Conservation (phyloP, 108 stramenopile species). For the Chaetoceros tenuissimus region DNA sequence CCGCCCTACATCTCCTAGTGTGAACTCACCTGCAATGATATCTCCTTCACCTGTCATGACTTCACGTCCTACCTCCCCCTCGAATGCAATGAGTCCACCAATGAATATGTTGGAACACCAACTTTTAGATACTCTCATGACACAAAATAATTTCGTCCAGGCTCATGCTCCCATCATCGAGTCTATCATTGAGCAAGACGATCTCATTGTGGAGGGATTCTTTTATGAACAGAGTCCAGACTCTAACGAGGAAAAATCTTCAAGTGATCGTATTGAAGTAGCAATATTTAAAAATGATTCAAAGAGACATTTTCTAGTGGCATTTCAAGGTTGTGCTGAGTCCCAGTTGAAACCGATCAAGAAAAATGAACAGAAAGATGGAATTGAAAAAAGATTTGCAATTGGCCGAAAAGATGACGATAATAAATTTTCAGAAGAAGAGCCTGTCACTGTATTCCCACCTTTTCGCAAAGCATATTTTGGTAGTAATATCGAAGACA, state of each 20-base stretch:
- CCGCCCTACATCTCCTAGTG: slow-evolving; percentile 2
- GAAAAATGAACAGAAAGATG: neutral
- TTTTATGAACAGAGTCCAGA: slow-evolving; percentile 11
- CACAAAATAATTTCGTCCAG: no score
- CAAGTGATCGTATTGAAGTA: slow-evolving; percentile 41
- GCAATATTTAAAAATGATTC: slow-evolving; percentile 54
- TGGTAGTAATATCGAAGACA: slow-evolving; percentile 31
- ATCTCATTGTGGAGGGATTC: slow-evolving; percentile 40
- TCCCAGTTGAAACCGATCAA: slow-evolving; percentile 42
- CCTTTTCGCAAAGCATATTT: slow-evolving; percentile 30
- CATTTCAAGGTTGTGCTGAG: slow-evolving; percentile 55
- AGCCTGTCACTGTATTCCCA: slow-evolving; percentile 19
- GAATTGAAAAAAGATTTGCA: neutral
- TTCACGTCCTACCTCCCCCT: neutral
- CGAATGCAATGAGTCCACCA: neutral
- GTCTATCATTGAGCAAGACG: slow-evolving; percentile 37
- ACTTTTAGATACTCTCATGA: slow-evolving; percentile 15
- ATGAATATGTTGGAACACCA: neutral
- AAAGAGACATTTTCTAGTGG: slow-evolving; percentile 54
- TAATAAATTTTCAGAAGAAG: slow-evolving; percentile 9
- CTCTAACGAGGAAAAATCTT: neutral
- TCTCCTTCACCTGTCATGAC: no score
- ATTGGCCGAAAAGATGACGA: slow-evolving; percentile 8
- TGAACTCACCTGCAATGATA: slow-evolving; percentile 1
- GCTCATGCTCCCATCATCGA: slow-evolving; percentile 54